These are phyloP conservation scores for Blastobotrys malaysiensis DNA, from an alignment of 1,139 yeast genomes.

Conservation along the genomic window DNA sequence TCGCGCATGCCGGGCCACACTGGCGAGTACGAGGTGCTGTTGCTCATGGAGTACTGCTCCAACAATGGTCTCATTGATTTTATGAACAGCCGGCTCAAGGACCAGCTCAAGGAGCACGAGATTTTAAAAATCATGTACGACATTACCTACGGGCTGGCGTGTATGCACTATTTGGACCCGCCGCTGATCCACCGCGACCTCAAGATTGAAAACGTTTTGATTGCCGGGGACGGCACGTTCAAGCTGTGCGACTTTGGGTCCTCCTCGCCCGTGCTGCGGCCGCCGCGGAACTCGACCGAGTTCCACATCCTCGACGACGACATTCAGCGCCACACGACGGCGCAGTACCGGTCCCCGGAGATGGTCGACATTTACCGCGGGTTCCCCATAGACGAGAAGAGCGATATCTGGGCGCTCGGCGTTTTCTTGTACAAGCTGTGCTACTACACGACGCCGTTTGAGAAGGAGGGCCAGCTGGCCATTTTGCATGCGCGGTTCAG, in stretches of 20 bases:
- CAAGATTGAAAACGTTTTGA: slow-evolving; percentile 89
- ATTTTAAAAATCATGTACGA: slow-evolving; percentile 79
- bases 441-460: slow-evolving; percentile 94
- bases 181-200: slow-evolving; percentile 90
- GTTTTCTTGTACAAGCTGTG: slow-evolving; percentile 85
- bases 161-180: slow-evolving; percentile 78
- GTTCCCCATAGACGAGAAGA: slow-evolving; percentile 86
- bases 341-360: slow-evolving; percentile 96
- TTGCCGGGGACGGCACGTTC: slow-evolving; percentile 64
- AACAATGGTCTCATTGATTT: slow-evolving; percentile 84
- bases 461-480: slow-evolving; percentile 61
- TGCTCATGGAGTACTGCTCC: slow-evolving; percentile 85
- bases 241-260: slow-evolving; percentile 96
- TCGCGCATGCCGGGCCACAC: slow-evolving; percentile 48
- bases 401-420: slow-evolving; percentile 97
- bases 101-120: slow-evolving; percentile 77
- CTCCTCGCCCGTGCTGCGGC: slow-evolving; percentile 61
- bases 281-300: slow-evolving; percentile 63
- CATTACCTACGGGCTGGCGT: slow-evolving; percentile 73
- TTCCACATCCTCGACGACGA: slow-evolving; percentile 70
- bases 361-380: slow-evolving; percentile 87
- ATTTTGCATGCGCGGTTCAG: slow-evolving; percentile 57
- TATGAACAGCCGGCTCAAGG: slow-evolving; percentile 85
- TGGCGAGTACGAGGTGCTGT: slow-evolving; percentile 73
- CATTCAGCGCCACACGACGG: slow-evolving; percentile 86